Evolutionary conservation across 2,329 filamentous ascomycete genomes (phyloP).

Genomic region (Pseudogymnoascus sp.): DNA sequence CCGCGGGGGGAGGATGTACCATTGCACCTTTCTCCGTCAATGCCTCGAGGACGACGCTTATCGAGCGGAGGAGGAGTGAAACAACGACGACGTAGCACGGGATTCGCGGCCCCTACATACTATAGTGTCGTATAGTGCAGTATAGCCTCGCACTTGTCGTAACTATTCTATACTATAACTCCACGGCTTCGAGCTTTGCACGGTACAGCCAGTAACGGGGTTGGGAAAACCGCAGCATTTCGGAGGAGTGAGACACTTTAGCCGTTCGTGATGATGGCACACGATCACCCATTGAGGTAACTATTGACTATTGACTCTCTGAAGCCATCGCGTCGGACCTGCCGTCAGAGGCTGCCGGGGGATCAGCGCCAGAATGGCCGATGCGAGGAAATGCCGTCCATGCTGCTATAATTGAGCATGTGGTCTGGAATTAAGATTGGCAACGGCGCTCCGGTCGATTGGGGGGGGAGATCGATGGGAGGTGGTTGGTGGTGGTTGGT

Average conservation of each 20-base stretch:
- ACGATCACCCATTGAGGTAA: neutral
- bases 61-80: neutral
- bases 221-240: neutral
- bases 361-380: neutral
- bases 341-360: neutral
- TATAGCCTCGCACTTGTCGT: neutral
- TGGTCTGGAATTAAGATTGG: neutral
- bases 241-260: neutral
- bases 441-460: neutral
- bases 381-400: neutral
- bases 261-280: constrained; percentile 4
- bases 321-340: neutral
- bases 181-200: neutral
- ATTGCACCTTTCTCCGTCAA: neutral
- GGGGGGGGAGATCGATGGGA: neutral
- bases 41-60: neutral
- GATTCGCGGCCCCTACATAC: constrained; percentile 4
- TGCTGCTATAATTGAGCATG: neutral
- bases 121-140: neutral
- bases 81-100: neutral
- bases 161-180: neutral
- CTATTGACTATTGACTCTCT: neutral
- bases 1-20: neutral
- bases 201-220: neutral
- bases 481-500: neutral